These are phyloP conservation scores for Nidularia sp. DNA, from an alignment of 768 basidiomycete species.

Conservation along the genomic window DNA sequence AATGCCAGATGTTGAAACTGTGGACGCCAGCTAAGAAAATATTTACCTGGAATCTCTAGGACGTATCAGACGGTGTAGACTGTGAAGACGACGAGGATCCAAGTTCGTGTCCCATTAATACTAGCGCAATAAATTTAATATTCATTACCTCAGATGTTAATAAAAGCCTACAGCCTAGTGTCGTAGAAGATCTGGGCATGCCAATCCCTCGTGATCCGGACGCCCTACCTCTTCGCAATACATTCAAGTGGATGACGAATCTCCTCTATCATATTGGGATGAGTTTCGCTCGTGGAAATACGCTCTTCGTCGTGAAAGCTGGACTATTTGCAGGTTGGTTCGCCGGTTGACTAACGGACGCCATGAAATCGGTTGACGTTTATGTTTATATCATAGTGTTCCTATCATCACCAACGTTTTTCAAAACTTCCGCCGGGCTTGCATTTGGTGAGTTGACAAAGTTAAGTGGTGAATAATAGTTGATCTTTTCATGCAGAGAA, in stretches of 20 bases:
- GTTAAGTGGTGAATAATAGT: no score
- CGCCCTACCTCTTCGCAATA: constrained; percentile 55
- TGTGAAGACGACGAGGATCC: constrained; percentile 70
- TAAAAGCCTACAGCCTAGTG: constrained; percentile 45
- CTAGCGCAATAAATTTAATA: not conserved
- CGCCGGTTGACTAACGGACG: no score
- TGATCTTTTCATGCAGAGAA: not conserved
- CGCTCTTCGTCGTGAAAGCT: constrained; percentile 69
- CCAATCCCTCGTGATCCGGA: constrained; percentile 66
- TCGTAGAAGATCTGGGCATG: constrained; percentile 47
- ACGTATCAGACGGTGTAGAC: constrained; percentile 37
- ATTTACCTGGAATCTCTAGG: constrained; percentile 40
- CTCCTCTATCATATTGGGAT: constrained; percentile 33
- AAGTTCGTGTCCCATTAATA: constrained; percentile 28
- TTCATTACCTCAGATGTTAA: constrained; percentile 33
- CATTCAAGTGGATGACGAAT: constrained; percentile 46
- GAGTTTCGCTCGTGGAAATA: constrained; percentile 52
- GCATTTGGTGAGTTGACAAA: not conserved
- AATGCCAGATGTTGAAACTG: constrained; percentile 32
- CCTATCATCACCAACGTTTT: not conserved
- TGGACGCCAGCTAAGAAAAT: constrained; percentile 55
- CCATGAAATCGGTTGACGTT: no score
- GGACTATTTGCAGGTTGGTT: constrained; percentile 54
- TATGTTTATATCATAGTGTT: not conserved
- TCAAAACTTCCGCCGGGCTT: constrained; percentile 3